A percentile compares a stretch with the other conserved stretches of the same genome.
Conservation (phyloP, 192 early-diverging fungal genomes). For the Backusella parvicylindrica region DNA sequence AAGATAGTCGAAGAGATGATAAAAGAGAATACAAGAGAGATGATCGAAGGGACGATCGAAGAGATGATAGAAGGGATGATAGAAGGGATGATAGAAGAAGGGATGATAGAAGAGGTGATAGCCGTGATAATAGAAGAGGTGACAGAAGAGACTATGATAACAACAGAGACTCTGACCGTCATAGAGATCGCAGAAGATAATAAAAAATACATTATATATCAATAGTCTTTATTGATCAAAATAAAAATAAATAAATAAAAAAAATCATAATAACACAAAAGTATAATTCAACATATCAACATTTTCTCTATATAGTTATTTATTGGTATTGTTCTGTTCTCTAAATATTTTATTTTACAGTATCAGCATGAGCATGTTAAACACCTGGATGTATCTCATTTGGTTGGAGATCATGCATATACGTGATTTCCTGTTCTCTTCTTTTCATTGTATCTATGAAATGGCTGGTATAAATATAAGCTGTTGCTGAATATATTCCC, state of each 20-base stretch:
- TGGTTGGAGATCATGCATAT: not conserved
- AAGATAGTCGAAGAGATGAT: not conserved
- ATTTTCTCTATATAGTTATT: not conserved
- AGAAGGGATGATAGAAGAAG: not conserved
- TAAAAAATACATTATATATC: not conserved
- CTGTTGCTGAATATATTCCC: not conserved
- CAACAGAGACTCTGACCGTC: not conserved
- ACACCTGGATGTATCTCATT: not conserved
- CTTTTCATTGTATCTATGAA: not conserved
- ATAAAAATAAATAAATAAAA: not conserved
- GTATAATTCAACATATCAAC: too few species aligned
- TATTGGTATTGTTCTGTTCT: not conserved
- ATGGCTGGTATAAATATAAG: not conserved
- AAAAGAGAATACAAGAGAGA: slow-evolving; percentile 2
- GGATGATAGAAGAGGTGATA: not conserved
- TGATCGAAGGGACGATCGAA: not conserved
- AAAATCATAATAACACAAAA: not conserved
- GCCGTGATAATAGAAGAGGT: not conserved
- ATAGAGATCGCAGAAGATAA: slow-evolving; percentile 12
- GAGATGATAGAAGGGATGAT: not conserved
- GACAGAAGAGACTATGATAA: not conserved
- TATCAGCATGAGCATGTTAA: not conserved
- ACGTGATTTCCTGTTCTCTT: not conserved
- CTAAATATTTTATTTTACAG: not conserved
- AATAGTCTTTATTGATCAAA: not conserved